Evolutionary conservation across 768 basidiomycete genomes (phyloP).

Genomic region (Mrakia gelida): DNA sequence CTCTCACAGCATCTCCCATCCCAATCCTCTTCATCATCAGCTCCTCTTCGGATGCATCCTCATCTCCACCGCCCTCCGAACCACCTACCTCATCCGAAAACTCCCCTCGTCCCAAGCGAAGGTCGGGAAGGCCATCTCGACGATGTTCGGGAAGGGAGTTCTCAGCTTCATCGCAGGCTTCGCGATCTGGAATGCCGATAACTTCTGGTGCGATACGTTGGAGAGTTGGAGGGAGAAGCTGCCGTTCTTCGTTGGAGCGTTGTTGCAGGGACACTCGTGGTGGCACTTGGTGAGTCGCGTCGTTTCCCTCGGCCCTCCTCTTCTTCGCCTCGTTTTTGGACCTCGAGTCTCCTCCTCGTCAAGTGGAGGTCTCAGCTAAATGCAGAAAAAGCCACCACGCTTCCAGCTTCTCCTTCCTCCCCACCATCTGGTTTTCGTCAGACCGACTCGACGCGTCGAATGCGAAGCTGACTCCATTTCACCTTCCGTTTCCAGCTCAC

Average conservation of each 20-base stretch:
- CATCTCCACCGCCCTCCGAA: constrained; percentile 5
- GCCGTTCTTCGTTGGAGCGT: neutral
- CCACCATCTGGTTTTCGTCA: no score
- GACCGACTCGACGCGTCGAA: no score
- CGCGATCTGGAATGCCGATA: constrained; percentile 10
- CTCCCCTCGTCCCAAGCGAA: neutral
- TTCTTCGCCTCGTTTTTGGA: neutral
- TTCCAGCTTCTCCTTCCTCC: no score
- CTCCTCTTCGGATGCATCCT: constrained; percentile 11
- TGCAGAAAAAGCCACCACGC: no score
- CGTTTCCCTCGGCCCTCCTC: no score
- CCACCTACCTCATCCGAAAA: constrained; percentile 2
- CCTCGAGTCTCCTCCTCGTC: neutral
- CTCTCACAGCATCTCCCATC: constrained; percentile 1
- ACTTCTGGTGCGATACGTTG: neutral
- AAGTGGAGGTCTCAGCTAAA: no score
- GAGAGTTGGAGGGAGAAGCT: constrained; percentile 5
- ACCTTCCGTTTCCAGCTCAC: neutral
- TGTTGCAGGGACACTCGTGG: constrained; percentile 9
- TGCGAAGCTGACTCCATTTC: neutral
- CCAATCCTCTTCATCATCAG: constrained; percentile 14
- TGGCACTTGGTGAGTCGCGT: constrained; percentile 5
- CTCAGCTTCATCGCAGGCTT: neutral
- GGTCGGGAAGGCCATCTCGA: neutral
- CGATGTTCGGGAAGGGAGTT: neutral